Evolutionary conservation across 305 asterid genomes (phyloP), one percentile per base, ranked within the genome.

Genomic region (Lippia alba): DNA sequence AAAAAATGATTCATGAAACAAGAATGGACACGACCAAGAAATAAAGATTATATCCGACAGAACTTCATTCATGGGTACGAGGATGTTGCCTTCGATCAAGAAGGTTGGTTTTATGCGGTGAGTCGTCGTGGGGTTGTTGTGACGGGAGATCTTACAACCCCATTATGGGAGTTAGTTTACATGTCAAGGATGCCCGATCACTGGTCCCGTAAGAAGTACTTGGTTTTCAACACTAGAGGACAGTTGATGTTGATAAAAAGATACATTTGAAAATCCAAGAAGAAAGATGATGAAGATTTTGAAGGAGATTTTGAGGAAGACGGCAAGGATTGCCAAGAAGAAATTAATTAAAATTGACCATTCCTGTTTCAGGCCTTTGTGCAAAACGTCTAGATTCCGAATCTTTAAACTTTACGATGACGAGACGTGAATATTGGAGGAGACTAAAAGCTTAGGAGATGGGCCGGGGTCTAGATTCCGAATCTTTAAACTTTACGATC

Each of bases 31-130:
- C 6, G 69, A 64, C 8, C 3, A 46, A 46, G 24, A 46, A 9
- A 12, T 44, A 57, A 46, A 8, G 2, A 8, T 64, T 0, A 45
- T 46, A 20, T 3, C 19, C 54, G 44, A 12, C 17, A 44, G 20
- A 34, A 20, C 19, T 1, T 12, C 9, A 34, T 34, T 6, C 11
- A 45, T 5, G 34, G 46, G 0, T 64, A 44, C 39, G 8, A 24
- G 57, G 69, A 64, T 64, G 69, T 64, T 2, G 57, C 30, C 1
- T 64, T 64, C 9, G 57, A 64, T 32, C 39, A 30, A 7, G 57
- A 32, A 46, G 57, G 36, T 20, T n/a, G 45, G n/a, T 46, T 64
- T 3, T 46, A 18, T 8, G 57, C 69, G 0, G 14, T 64, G 19
- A 45, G 11, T 45, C n/a, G 3, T 10, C 41, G 45, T 4, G 68